Evolutionary conservation across 2,329 filamentous ascomycete species (phyloP).

Genomic region (Lachnellula hyalina): DNA sequence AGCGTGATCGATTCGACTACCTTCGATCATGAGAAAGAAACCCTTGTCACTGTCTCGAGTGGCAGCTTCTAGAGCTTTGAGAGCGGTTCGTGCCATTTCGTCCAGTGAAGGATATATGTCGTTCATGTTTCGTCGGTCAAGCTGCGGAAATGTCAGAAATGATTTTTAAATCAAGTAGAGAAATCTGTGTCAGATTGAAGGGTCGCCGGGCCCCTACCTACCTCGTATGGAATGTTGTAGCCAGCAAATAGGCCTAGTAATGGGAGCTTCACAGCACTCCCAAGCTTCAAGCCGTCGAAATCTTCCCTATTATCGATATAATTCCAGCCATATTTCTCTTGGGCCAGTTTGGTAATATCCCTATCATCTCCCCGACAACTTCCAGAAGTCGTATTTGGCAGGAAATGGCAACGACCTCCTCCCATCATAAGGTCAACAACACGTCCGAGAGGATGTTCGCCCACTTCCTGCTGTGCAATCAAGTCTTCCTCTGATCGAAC

Average conservation of each 20-base stretch:
- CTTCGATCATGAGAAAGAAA: conserved; percentile 99
- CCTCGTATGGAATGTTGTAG: conserved; percentile 83
- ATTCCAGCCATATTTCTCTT: conserved; percentile 70
- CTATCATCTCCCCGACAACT: conserved; percentile 76
- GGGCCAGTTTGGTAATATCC: conserved; percentile 70
- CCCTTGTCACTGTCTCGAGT: conserved; percentile 82
- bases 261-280: conserved; percentile 66
- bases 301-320: conserved; percentile 68
- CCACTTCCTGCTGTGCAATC: conserved; percentile 89
- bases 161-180: background rate
- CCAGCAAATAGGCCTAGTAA: conserved; percentile 80
- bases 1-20: conserved; percentile 91
- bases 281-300: conserved; percentile 69
- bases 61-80: conserved; percentile 73
- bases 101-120: conserved; percentile 81
- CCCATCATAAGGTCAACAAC: conserved; percentile 91
- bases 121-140: conserved; percentile 76
- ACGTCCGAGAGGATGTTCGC: conserved; percentile 78
- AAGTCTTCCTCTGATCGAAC: conserved; percentile 76
- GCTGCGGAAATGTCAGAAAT: conserved; percentile 3
- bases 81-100: conserved; percentile 83
- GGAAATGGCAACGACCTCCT: conserved; percentile 87
- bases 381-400: conserved; percentile 73
- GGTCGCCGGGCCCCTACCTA: background rate
- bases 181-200: background rate